Evolutionary conservation across 2,329 filamentous ascomycete species (phyloP), one percentile per base, ranked within the genome.

Genomic region (Fusarium cicatricum): DNA sequence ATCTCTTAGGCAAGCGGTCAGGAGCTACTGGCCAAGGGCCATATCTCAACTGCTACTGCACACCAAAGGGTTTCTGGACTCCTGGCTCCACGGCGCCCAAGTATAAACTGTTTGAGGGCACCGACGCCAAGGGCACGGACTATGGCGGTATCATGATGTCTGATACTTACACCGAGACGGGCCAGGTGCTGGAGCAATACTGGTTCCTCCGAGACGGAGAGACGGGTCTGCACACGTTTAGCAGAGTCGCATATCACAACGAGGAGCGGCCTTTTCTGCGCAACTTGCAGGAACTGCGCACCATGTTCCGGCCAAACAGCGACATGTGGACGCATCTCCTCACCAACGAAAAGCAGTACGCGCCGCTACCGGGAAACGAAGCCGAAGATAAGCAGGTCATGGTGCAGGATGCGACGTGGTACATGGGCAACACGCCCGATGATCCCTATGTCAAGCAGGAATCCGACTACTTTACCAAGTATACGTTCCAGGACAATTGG

Each of bases 401-500:
- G 2, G 85, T 88, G 4, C 85, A 88, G 67, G 86, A 89, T 70
- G 85, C 86, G 5, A 87, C 85, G 0, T 88, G 84, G 83, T 82
- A 84, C 40, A 68, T 88, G 12, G 81, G 82, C 21, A 82, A 82
- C 40, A 80, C 80, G 0, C 79, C 80, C 0, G 66, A 80, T 14
- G 82, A 85, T 65, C 74, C 81, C 0, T 88, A 88, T 63, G 82
- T 85, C 0, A 70, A 79, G 32, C 73, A 84, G 39, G 79, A 83
- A 51, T 77, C 82, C 2, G 82, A 87, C 39, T 88, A 87, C 70
- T 89, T 87, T 65, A 88, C 85, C 17, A 89, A 89, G 68, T 88
- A 88, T 64, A 87, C 82, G 0, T 87, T 88, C 54, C 77, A 79
- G 5, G 82, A 84, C 52, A 77, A 77, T 2, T 87, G 84, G 83